phyloP scores from a whole-genome alignment of 2,329 filamentous ascomycete species.

The Dactylellina haptotyla region DNA sequence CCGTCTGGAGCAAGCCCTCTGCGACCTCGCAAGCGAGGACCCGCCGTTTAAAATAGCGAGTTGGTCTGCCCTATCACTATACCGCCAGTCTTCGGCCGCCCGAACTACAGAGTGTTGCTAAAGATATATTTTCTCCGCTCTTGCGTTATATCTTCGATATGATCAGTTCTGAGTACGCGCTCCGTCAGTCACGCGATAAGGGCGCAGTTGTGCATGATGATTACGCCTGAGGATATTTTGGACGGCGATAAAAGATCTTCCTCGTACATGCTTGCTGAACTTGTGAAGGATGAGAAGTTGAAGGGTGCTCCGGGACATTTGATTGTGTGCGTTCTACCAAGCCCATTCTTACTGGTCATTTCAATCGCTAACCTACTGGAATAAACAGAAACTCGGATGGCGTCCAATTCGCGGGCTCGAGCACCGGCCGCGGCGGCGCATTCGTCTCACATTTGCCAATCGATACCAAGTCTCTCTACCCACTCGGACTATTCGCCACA shows the following conservation, averaged over 20 bases:
- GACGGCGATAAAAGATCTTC: not conserved
- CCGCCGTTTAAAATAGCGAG: conserved; percentile 33
- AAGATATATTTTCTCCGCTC: not conserved
- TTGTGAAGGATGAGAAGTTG: not conserved
- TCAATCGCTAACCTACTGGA: not conserved
- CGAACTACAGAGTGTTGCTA: conserved; percentile 4
- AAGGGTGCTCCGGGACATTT: not conserved
- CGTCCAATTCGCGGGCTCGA: not conserved
- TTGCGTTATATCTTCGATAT: not conserved
- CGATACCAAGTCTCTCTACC: not conserved
- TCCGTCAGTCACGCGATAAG: conserved; percentile 14
- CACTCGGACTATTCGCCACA: conserved; percentile 7
- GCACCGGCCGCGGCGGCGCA: not conserved
- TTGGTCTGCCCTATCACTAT: conserved; percentile 17
- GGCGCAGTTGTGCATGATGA: conserved; percentile 5
- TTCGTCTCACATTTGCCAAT: not conserved
- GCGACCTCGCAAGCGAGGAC: conserved; percentile 30
- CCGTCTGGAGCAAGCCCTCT: conserved; percentile 10
- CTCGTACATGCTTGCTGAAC: not conserved
- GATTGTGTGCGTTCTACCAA: conserved; percentile 9
- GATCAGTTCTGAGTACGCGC: conserved; percentile 17
- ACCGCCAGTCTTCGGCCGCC: not conserved
- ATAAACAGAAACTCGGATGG: not conserved
- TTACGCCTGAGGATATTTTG: conserved; percentile 2
- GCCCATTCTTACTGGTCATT: not conserved